Percentiles rank a stretch among this genome's conserved stretches.
Evolutionary conservation across 805 yeast genomes (phyloP).

Genomic region (Candida manassasensis): DNA sequence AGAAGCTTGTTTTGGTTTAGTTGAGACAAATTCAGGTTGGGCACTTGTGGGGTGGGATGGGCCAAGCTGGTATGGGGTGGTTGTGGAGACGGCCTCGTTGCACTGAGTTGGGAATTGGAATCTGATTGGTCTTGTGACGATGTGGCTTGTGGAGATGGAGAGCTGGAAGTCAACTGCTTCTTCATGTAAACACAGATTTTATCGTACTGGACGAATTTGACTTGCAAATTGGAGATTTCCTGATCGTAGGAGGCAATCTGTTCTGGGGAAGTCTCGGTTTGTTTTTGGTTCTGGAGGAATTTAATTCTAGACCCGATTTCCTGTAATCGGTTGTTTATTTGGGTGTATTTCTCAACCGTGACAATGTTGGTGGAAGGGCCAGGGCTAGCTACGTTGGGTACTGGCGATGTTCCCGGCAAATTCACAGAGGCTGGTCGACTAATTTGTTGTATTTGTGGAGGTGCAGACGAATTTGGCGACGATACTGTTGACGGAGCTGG

Average conservation of each 20-base stretch:
- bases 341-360: slow-evolving; percentile 37
- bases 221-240: slow-evolving; percentile 22
- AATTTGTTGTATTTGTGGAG: neutral
- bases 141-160: slow-evolving; percentile 1
- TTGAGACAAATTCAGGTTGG: neutral
- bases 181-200: slow-evolving; percentile 46
- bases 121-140: neutral
- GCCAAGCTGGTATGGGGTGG: slow-evolving; percentile 1
- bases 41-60: neutral
- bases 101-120: neutral
- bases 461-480: neutral
- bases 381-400: slow-evolving; percentile 2
- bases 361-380: slow-evolving; percentile 17
- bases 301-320: slow-evolving; percentile 42
- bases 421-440: slow-evolving; percentile 3
- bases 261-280: slow-evolving; percentile 42
- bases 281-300: slow-evolving; percentile 38
- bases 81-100: slow-evolving; percentile 3
- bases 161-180: slow-evolving; percentile 24
- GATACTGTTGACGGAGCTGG: slow-evolving; percentile 9
- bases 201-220: slow-evolving; percentile 45
- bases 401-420: neutral
- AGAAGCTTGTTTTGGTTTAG: neutral
- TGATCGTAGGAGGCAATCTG: slow-evolving; percentile 15
- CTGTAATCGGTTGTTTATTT: slow-evolving; percentile 41